Evolutionary conservation across 208 protist genomes (phyloP).

Genomic region (Angomonas ambiguus): DNA sequence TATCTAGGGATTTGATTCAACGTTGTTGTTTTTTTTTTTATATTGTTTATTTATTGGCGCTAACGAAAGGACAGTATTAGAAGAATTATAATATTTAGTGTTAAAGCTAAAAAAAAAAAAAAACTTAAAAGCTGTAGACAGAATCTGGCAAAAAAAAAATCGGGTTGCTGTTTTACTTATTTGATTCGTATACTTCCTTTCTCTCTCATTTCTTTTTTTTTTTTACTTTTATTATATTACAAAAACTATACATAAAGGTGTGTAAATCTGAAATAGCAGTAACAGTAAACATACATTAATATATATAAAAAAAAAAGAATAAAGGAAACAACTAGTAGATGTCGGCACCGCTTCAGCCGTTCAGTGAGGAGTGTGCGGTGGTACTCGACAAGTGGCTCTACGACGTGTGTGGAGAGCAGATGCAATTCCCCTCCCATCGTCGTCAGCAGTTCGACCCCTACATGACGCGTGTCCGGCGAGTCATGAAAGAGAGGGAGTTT

Average conservation of each 20-base stretch:
- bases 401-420: conserved; percentile 47
- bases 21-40: too few species aligned
- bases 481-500: conserved; percentile 22
- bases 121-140: too few species aligned
- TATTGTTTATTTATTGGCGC: too few species aligned
- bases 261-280: too few species aligned
- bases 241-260: too few species aligned
- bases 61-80: too few species aligned
- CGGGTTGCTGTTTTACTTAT: too few species aligned
- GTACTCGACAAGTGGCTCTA: conserved; percentile 61
- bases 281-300: background rate
- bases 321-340: background rate
- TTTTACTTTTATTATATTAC: conserved; percentile 9
- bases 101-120: background rate
- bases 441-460: conserved; percentile 34
- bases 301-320: background rate
- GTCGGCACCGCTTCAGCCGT: conserved; percentile 4
- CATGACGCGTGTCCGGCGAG: conserved; percentile 18
- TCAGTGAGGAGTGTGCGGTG: conserved; percentile 37
- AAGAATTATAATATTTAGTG: too few species aligned
- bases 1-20: too few species aligned
- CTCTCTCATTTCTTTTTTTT: background rate
- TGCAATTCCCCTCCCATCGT: conserved; percentile 57
- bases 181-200: too few species aligned
- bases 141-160: too few species aligned